Evolutionary conservation across 176 grass and related monocot species (phyloP), one percentile per base, ranked within the genome.

Genomic region (Neostapfia colusana): DNA sequence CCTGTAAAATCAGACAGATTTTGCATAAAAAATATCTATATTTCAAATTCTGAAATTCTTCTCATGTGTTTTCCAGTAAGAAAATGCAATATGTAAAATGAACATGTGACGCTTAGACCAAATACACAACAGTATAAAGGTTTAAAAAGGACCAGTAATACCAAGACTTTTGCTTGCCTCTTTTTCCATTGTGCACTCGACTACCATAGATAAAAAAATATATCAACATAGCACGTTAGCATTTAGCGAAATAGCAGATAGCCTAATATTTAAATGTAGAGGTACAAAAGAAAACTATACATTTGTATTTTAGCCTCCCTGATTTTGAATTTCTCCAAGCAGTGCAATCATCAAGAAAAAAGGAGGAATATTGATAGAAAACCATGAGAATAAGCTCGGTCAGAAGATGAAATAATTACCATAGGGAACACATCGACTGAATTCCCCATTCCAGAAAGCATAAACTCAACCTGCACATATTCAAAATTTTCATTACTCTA

Each of bases 131-230:
- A n/a, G n/a, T n/a, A n/a, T n/a, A 73, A 34, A 26, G 18, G n/a
- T n/a, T n/a, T 18, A 42, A 31, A 31, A 31, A 31, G 63, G 49
- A 88, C 4, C 21, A 70, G 75, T 23, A 41, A 63, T 92, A 90
- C 95, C 89, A 99, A 74, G 6, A 95, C 81, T 92, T 99, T 95
- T 67, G 85, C 81, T 73, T 95, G 91, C 55, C 89, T 78, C 80
- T 87, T 99, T 74, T 99, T 82, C 91, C 95, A 99, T 48, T 80
- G 73, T 58, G 64, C 65, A 49, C 55, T 90, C 46, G 95, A 91
- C 89, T 99, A 75, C 14, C 49, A 51, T 17, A 72, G 20, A 85
- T 13, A 44, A 15, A 83, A n/a, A 58, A 31, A 36, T 49, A 77
- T 48, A 43, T 70, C 25, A 90, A 34, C n/a, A n/a, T 70, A 79